Percentiles rank a stretch among this genome's conserved stretches.
These are phyloP conservation scores for Ogataea glucozyma DNA, from an alignment of 805 yeast genomes.

Conservation along the genomic window DNA sequence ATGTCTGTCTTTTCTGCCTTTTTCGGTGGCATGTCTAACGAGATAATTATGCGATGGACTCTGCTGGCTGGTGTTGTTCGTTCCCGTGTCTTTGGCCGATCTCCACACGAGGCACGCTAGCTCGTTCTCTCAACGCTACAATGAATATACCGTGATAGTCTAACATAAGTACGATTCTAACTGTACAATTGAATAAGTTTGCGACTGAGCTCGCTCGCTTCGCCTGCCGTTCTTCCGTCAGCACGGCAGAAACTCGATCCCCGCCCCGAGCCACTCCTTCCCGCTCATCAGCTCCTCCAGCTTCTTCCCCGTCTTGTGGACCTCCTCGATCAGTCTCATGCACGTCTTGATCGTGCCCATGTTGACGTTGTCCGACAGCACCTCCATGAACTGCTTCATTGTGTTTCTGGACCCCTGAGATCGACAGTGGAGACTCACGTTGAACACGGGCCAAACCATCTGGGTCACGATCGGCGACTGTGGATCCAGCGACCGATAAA, in stretches of 20 bases:
- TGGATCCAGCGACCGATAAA: constrained; percentile 47
- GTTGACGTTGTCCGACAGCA: constrained; percentile 47
- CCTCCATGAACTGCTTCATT: constrained; percentile 40
- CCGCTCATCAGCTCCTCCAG: constrained; percentile 46
- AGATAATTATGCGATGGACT: too few species aligned
- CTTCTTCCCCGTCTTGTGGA: constrained; percentile 46
- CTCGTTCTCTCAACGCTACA: too few species aligned
- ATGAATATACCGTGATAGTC: too few species aligned
- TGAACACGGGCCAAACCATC: constrained; percentile 64
- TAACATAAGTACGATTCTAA: background rate
- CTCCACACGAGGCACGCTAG: too few species aligned
- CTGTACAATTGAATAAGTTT: background rate
- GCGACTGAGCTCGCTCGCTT: background rate
- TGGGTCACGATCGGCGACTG: constrained; percentile 53
- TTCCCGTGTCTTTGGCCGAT: too few species aligned
- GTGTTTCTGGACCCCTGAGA: constrained; percentile 34
- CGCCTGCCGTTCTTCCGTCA: constrained; percentile 7
- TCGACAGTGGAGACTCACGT: constrained; percentile 47
- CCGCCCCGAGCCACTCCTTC: constrained; percentile 49
- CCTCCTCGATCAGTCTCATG: constrained; percentile 42
- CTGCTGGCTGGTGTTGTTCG: too few species aligned
- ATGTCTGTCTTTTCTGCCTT: too few species aligned
- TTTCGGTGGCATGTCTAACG: too few species aligned
- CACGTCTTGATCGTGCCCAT: constrained; percentile 55
- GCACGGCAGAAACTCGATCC: constrained; percentile 51